Conservation (phyloP, 1,284 basidiomycete genomes). For the Microbotryum scabiosae region DNA sequence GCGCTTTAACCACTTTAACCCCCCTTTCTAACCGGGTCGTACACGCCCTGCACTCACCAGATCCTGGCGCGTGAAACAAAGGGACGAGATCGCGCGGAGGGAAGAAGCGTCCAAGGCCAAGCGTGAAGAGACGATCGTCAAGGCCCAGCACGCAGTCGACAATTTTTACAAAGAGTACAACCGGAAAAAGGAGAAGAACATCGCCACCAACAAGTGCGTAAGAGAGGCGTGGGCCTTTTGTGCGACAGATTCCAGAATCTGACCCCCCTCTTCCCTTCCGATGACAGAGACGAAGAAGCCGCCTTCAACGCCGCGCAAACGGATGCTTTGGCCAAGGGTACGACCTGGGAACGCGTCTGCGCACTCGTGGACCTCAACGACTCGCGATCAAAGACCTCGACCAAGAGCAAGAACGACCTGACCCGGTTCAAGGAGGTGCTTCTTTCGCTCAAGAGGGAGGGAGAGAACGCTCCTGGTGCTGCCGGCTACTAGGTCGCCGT, state of each 20-base stretch:
- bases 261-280: background rate
- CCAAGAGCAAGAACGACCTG: conserved; percentile 84
- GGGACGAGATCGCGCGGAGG: conserved; percentile 73
- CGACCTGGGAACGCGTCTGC: conserved; percentile 92
- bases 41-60: too few relatives aligned
- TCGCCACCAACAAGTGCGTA: conserved; percentile 89
- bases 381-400: conserved; percentile 88
- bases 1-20: background rate
- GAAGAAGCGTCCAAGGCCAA: conserved; percentile 66
- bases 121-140: conserved; percentile 75
- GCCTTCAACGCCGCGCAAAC: conserved; percentile 66
- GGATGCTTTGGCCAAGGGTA: conserved; percentile 74
- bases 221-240: background rate
- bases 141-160: conserved; percentile 88
- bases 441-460: conserved; percentile 74
- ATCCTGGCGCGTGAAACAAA: conserved; percentile 80
- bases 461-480: conserved; percentile 80
- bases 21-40: background rate
- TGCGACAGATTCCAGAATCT: background rate
- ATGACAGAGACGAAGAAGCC: conserved; percentile 71
- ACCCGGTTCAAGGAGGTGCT: conserved; percentile 85
- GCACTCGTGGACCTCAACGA: conserved; percentile 83
- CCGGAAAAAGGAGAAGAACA: conserved; percentile 81
- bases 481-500: conserved; percentile 59
- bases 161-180: conserved; percentile 94